A percentile compares a stretch with the other conserved stretches of the same genome.
Conservation (phyloP, 2,329 filamentous ascomycete species). For the Apiospora aurea region DNA sequence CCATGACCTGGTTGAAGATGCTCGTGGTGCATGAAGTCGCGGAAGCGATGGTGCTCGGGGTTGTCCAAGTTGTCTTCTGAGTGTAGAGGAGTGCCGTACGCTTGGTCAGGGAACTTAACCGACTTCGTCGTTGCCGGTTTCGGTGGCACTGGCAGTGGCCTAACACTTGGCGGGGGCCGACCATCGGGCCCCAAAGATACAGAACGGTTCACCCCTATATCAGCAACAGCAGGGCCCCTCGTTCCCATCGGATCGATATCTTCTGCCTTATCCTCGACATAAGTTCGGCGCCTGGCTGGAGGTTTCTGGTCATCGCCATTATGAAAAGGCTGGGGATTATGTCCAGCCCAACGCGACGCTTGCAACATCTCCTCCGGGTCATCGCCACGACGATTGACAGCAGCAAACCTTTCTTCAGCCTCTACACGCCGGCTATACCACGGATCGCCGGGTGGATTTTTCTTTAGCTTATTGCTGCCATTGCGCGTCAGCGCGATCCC, state of each 20-base stretch:
- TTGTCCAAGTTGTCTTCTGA: conserved; percentile 35
- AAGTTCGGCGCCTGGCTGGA: conserved; percentile 35
- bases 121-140: conserved; percentile 35
- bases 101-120: conserved; percentile 41
- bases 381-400: conserved; percentile 24
- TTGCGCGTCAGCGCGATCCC: conserved; percentile 52
- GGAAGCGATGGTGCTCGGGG: conserved; percentile 35
- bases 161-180: background rate
- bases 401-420: conserved; percentile 47
- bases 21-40: conserved; percentile 38
- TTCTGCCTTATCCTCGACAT: conserved; percentile 30
- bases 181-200: conserved; percentile 33
- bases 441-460: conserved; percentile 62
- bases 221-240: conserved; percentile 33
- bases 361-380: conserved; percentile 22
- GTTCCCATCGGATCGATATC: conserved; percentile 33
- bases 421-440: conserved; percentile 53
- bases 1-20: conserved; percentile 56
- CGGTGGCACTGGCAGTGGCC: background rate
- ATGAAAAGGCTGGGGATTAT: background rate
- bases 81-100: conserved; percentile 32
- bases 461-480: conserved; percentile 66
- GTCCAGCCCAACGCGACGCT: background rate
- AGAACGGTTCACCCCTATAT: conserved; percentile 35
- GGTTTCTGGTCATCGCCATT: conserved; percentile 34